Conservation (phyloP, 2,329 filamentous ascomycete genomes). For the Alternaria dauci region DNA sequence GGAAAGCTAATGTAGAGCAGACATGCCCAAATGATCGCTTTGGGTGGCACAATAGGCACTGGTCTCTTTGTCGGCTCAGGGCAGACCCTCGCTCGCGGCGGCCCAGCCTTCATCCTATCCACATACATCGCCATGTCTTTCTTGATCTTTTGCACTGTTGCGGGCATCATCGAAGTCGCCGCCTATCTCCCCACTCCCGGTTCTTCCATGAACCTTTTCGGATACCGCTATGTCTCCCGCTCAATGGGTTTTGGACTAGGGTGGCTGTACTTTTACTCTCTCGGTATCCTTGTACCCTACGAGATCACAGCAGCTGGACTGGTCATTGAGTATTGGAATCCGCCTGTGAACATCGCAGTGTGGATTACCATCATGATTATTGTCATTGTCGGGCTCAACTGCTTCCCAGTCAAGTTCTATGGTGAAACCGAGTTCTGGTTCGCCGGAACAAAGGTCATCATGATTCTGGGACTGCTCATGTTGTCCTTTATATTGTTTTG, state of each 20-base stretch:
- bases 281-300: conserved; percentile 44
- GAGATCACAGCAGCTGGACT: conserved; percentile 50
- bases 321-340: conserved; percentile 51
- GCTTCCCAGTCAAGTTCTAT: conserved; percentile 50
- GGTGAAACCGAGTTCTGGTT: conserved; percentile 51
- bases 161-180: conserved; percentile 56
- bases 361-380: conserved; percentile 51
- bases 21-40: conserved; percentile 67
- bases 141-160: conserved; percentile 38
- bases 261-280: conserved; percentile 43
- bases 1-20: conserved; percentile 54
- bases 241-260: conserved; percentile 62
- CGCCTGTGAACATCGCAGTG: conserved; percentile 41
- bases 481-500: conserved; percentile 65
- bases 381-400: conserved; percentile 46
- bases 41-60: conserved; percentile 67
- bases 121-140: conserved; percentile 44
- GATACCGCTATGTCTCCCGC: conserved; percentile 63
- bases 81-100: conserved; percentile 55
- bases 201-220: conserved; percentile 60
- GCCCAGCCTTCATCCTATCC: conserved; percentile 40
- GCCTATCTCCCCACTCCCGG: conserved; percentile 67
- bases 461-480: conserved; percentile 58
- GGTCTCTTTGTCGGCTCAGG: conserved; percentile 68
- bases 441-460: conserved; percentile 43